Conservation (phyloP, 768 basidiomycete genomes). For the Lentinula sp. region DNA sequence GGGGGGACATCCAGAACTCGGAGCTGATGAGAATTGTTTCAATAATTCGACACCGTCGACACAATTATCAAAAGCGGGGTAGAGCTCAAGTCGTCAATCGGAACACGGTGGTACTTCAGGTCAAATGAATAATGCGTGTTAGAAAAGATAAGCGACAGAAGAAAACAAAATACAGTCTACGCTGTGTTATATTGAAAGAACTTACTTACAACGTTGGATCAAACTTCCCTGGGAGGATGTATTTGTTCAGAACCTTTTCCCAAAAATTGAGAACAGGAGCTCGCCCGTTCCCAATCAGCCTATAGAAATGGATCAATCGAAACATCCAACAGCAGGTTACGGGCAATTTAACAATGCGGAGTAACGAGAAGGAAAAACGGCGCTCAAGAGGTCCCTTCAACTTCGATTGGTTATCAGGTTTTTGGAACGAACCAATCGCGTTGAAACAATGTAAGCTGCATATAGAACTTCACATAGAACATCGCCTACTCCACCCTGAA, state of each 20-base stretch:
- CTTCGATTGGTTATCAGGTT: no score
- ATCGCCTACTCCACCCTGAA: no score
- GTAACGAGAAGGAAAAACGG: neutral
- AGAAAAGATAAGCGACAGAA: neutral
- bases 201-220: constrained; percentile 52
- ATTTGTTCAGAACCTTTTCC: constrained; percentile 62
- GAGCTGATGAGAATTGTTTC: constrained; percentile 51
- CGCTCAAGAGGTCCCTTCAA: neutral
- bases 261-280: constrained; percentile 73
- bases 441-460: no score
- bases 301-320: neutral
- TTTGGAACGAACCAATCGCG: no score
- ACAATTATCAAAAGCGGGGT: constrained; percentile 58
- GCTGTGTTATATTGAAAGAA: neutral
- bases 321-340: neutral
- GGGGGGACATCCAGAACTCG: constrained; percentile 44
- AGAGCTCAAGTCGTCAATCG: constrained; percentile 65
- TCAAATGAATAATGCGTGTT: constrained; percentile 2
- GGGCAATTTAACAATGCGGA: neutral
- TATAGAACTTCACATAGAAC: no score
- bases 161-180: neutral
- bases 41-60: constrained; percentile 53
- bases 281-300: constrained; percentile 68
- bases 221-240: constrained; percentile 59
- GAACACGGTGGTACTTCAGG: constrained; percentile 43